Conservation (phyloP, 441 rosid species). For the Mallotus japonicus region DNA sequence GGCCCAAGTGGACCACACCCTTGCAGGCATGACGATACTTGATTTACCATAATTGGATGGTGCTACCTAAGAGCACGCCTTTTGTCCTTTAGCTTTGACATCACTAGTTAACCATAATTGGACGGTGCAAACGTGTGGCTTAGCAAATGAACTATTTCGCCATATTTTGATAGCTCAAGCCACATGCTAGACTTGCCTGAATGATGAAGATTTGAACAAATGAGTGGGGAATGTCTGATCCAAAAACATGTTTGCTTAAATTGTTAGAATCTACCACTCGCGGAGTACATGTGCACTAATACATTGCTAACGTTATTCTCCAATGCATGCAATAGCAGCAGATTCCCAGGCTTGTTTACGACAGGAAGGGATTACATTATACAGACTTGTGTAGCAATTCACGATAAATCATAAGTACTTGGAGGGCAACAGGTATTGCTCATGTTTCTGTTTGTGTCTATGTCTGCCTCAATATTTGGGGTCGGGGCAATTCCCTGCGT, state of each 20-base stretch:
- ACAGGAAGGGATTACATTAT: background rate
- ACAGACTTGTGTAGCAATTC: background rate
- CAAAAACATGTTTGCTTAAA: background rate
- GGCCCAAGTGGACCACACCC: background rate
- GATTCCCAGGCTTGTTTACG: too few relatives aligned
- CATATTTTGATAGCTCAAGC: background rate
- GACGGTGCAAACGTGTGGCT: background rate
- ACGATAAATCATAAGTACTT: too few relatives aligned
- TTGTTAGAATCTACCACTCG: background rate
- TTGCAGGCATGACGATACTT: slow-evolving; percentile 2
- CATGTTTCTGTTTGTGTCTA: too few relatives aligned
- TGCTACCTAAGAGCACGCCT: background rate
- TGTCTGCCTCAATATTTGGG: background rate
- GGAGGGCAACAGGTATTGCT: background rate
- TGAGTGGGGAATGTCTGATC: background rate
- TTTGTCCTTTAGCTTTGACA: background rate
- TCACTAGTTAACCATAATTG: slow-evolving; percentile 1
- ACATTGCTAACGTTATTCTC: background rate
- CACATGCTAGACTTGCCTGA: background rate
- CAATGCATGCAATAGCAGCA: background rate
- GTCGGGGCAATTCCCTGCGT: too few relatives aligned
- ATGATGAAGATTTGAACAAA: background rate
- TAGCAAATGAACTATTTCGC: background rate
- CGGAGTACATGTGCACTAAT: too few relatives aligned
- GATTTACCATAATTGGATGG: slow-evolving; percentile 1